Evolutionary conservation across 2,329 filamentous ascomycete genomes (phyloP).

Genomic region (Thermochaetoides dissita): DNA sequence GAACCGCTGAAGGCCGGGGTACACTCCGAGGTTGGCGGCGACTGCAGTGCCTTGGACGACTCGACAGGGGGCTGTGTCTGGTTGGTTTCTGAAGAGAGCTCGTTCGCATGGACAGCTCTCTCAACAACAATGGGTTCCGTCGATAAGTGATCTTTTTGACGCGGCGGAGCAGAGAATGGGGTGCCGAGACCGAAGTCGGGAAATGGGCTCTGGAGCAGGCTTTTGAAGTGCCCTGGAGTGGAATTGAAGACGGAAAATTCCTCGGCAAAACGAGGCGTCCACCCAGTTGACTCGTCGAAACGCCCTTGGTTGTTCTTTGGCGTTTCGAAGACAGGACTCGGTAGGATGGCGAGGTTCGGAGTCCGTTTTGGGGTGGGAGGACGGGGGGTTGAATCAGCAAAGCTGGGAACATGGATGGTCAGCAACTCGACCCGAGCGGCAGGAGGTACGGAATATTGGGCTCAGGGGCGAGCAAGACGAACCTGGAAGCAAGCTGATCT

Average conservation of each 20-base stretch:
- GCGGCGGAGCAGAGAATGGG: constrained; percentile 18
- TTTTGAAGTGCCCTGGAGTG: constrained; percentile 45
- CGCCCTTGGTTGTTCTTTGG: constrained; percentile 34
- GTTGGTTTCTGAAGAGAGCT: constrained; percentile 40
- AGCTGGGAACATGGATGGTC: constrained; percentile 31
- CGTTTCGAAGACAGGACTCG: constrained; percentile 43
- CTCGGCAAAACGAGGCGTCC: constrained; percentile 50
- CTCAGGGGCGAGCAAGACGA: constrained; percentile 8
- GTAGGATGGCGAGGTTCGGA: constrained; percentile 37
- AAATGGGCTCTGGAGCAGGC: constrained; percentile 28
- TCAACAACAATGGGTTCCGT: constrained; percentile 20
- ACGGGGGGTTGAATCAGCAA: constrained; percentile 49
- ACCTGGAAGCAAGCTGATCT: constrained; percentile 42
- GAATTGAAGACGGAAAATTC: constrained; percentile 53
- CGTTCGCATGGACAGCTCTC: constrained; percentile 44
- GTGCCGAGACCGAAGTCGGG: constrained; percentile 28
- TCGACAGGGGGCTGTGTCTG: constrained; percentile 46
- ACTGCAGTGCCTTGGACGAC: constrained; percentile 41
- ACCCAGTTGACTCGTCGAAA: constrained; percentile 36
- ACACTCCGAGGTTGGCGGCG: constrained; percentile 36
- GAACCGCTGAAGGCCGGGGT: constrained; percentile 17
- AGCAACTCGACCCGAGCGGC: constrained; percentile 17
- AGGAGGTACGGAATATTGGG: constrained; percentile 1
- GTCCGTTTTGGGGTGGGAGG: constrained; percentile 46
- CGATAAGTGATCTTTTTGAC: constrained; percentile 10